phyloP scores from a whole-genome alignment of 1,139 yeast genomes.

The Blastobotrys capitulatus region DNA sequence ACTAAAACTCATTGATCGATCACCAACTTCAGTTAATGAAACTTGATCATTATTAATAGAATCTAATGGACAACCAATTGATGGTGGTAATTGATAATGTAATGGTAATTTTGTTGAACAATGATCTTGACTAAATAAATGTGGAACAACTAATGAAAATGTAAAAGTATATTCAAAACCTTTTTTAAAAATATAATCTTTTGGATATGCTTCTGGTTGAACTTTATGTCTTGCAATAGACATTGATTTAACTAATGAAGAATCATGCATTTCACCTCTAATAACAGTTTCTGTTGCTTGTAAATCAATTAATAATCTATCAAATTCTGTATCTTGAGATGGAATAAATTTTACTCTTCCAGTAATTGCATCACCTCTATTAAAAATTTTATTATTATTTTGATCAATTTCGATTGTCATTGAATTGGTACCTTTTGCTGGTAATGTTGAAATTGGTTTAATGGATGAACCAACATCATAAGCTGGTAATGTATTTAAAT shows the following conservation, averaged over 20 bases:
- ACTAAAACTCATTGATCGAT: conserved; percentile 15
- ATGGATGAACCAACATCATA: conserved; percentile 5
- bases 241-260: conserved; percentile 5
- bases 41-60: conserved; percentile 1
- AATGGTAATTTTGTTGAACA: conserved; percentile 11
- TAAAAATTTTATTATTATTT: background rate
- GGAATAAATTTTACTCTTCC: conserved; percentile 11
- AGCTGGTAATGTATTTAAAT: background rate
- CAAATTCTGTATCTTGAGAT: conserved; percentile 9
- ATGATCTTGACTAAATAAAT: conserved; percentile 6
- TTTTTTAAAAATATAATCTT: conserved; percentile 13
- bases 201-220: conserved; percentile 18
- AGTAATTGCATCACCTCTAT: conserved; percentile 13
- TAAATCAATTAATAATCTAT: conserved; percentile 11
- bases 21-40: conserved; percentile 7
- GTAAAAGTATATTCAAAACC: conserved; percentile 19
- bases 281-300: conserved; percentile 10
- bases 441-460: background rate
- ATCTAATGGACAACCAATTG: conserved; percentile 10
- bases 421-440: background rate
- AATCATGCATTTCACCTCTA: conserved; percentile 6
- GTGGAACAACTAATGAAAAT: conserved; percentile 20
- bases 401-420: conserved; percentile 8
- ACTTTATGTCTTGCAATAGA: conserved; percentile 17
- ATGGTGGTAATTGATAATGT: conserved; percentile 15